Percentiles rank a stretch among this genome's conserved stretches.
Conservation (phyloP, 2,329 filamentous ascomycete genomes). For the Periglandula ipomoeae region DNA sequence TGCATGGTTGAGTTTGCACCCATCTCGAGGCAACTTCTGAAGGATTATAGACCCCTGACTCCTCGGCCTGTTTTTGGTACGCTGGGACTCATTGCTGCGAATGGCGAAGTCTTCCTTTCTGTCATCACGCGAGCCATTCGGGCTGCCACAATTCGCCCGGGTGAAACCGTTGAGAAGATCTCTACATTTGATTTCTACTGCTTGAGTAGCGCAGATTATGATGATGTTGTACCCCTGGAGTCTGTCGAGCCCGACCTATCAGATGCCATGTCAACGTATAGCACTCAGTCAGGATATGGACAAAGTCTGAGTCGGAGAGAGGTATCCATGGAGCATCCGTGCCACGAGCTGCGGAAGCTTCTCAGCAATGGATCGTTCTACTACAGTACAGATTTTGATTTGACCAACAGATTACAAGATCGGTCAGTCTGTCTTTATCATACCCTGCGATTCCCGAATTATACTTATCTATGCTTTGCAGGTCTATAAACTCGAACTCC, state of each 20-base stretch:
- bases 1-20: conserved; percentile 86
- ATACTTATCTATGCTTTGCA: conserved; percentile 21
- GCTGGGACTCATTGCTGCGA: conserved; percentile 75
- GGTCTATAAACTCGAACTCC: conserved; percentile 63
- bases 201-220: conserved; percentile 77
- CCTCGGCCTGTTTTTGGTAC: conserved; percentile 74
- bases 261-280: conserved; percentile 39
- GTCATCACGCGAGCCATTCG: conserved; percentile 73
- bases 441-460: background rate
- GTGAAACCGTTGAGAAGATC: conserved; percentile 85
- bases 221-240: conserved; percentile 58
- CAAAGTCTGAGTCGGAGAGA: conserved; percentile 55
- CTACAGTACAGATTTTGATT: conserved; percentile 95
- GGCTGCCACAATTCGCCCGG: conserved; percentile 74
- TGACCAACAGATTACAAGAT: conserved; percentile 88
- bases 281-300: conserved; percentile 29
- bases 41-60: conserved; percentile 67
- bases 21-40: conserved; percentile 54
- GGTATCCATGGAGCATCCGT: conserved; percentile 72
- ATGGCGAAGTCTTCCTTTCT: conserved; percentile 80
- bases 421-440: conserved; percentile 38
- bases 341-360: conserved; percentile 82
- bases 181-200: conserved; percentile 86
- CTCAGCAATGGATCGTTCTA: conserved; percentile 92
- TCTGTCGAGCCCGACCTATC: conserved; percentile 38